Conservation (phyloP, 148 eudicot species). For the Chenopodium formosanum region DNA sequence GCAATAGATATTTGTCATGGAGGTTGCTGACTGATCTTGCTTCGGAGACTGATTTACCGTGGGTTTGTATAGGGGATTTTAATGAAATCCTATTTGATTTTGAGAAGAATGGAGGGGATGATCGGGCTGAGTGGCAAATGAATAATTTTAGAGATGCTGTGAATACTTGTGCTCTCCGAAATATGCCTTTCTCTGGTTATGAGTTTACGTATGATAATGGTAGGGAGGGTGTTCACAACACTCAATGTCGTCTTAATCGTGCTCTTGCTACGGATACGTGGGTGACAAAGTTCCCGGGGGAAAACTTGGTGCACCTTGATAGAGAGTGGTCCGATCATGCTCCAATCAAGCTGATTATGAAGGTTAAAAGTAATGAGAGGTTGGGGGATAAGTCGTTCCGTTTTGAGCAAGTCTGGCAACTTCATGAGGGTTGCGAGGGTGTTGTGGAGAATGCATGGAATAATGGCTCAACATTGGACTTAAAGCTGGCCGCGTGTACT, state of each 20-base stretch:
- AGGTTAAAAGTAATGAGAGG: not conserved
- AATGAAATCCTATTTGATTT: too few species aligned
- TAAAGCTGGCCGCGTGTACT: not conserved
- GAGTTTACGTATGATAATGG: not conserved
- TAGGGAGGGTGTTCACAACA: not conserved
- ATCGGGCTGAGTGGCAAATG: too few species aligned
- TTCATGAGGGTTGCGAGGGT: not conserved
- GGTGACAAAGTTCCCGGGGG: fast-evolving
- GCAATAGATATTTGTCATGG: too few species aligned
- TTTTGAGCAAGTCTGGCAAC: not conserved
- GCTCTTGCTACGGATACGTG: not conserved
- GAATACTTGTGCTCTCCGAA: too few species aligned
- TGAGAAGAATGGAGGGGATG: too few species aligned
- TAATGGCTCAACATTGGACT: not conserved
- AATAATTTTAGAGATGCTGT: too few species aligned
- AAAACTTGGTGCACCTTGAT: not conserved
- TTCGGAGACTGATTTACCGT: too few species aligned
- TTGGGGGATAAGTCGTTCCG: not conserved
- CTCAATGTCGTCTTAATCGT: not conserved
- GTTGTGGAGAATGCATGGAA: not conserved
- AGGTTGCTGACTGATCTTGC: too few species aligned
- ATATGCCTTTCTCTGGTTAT: too few species aligned
- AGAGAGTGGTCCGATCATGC: not conserved
- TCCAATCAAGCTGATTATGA: not conserved
- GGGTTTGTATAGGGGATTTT: too few species aligned